A percentile compares a stretch with the other conserved stretches of the same genome.
These are phyloP conservation scores for Bimuria novae-zelandiae DNA, from an alignment of 2,329 filamentous ascomycete genomes.

Conservation along the genomic window DNA sequence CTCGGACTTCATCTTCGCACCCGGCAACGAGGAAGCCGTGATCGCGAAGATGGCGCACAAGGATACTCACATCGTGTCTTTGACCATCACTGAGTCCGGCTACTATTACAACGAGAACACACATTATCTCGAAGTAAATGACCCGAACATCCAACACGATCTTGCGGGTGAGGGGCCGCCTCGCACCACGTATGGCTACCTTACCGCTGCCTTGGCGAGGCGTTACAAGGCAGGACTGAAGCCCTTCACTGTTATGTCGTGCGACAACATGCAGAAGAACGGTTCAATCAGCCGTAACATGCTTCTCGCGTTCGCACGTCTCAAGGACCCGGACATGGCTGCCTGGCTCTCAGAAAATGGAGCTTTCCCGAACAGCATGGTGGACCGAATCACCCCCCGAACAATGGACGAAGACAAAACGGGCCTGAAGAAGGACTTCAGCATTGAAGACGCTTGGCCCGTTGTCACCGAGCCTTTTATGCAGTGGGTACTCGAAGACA, in stretches of 20 bases:
- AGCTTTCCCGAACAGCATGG: constrained; percentile 39
- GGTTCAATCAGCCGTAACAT: constrained; percentile 34
- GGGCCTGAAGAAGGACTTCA: constrained; percentile 27
- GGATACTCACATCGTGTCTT: constrained; percentile 36
- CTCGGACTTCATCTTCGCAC: constrained; percentile 36
- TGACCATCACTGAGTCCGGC: constrained; percentile 37
- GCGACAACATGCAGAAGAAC: constrained; percentile 40
- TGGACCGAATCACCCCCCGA: constrained; percentile 36
- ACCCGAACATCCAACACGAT: constrained; percentile 33
- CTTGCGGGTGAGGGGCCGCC: constrained; percentile 27
- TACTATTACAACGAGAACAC: constrained; percentile 40
- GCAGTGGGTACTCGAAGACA: constrained; percentile 38
- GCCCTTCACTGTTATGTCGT: constrained; percentile 36
- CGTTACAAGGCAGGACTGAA: constrained; percentile 31
- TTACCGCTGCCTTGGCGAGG: constrained; percentile 29
- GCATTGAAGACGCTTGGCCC: constrained; percentile 32
- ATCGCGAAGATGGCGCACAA: constrained; percentile 36
- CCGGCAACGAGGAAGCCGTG: constrained; percentile 33
- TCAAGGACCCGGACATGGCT: constrained; percentile 29
- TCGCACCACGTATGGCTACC: constrained; percentile 34
- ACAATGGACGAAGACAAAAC: constrained; percentile 29
- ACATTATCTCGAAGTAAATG: constrained; percentile 29
- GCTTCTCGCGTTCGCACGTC: constrained; percentile 29
- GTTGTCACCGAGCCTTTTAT: constrained; percentile 37
- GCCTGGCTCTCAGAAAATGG: constrained; percentile 33